Evolutionary conservation across 2,329 filamentous ascomycete species (phyloP).

Genomic region (Verticillium alfalfae): DNA sequence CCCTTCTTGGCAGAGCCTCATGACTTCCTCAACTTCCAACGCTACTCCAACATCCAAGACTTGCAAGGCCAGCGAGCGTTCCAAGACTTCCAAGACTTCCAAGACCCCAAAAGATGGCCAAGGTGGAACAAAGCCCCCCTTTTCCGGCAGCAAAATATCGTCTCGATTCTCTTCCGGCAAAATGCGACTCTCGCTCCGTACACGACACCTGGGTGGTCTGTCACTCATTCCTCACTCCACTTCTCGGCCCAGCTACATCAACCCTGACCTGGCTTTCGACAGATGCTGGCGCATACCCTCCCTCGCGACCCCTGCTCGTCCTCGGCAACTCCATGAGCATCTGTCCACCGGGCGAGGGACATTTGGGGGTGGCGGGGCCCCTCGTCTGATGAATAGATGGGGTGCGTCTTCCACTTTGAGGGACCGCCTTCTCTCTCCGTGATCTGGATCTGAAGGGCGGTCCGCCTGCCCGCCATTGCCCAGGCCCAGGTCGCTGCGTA

Average conservation of each 20-base stretch:
- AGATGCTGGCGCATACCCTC: background rate
- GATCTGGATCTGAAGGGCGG: constrained; percentile 1
- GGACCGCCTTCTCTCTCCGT: background rate
- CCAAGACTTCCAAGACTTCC: background rate
- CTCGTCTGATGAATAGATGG: background rate
- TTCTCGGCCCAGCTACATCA: background rate
- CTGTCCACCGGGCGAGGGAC: background rate
- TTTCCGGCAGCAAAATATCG: background rate
- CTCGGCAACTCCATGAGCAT: background rate
- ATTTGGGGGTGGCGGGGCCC: background rate
- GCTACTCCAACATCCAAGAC: background rate
- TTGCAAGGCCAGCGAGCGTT: no score
- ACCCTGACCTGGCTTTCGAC: background rate
- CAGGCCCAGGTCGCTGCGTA: background rate
- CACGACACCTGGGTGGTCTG: background rate
- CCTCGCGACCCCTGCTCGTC: background rate
- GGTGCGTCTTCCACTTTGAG: background rate
- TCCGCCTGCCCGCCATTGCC: constrained; percentile 1
- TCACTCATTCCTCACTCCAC: background rate
- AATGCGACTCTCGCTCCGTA: background rate
- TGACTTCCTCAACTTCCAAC: background rate
- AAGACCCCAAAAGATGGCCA: background rate
- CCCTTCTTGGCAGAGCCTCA: background rate
- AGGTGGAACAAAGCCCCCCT: background rate
- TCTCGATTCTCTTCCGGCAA: background rate